Evolutionary conservation across 1,284 basidiomycete species (phyloP).

Genomic region (Xerocomus minutiporus): DNA sequence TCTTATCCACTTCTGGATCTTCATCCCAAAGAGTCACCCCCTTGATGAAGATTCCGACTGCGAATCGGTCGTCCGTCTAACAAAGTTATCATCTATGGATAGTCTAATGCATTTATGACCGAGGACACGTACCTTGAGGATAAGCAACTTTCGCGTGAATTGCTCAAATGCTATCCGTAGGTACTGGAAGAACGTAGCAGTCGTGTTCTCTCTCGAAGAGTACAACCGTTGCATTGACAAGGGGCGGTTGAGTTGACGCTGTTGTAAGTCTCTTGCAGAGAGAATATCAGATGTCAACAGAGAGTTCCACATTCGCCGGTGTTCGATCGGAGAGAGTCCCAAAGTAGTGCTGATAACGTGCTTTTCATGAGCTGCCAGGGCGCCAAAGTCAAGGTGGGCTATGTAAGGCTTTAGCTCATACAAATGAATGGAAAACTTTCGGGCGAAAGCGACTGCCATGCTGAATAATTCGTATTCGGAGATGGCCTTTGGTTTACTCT

Average conservation of each 20-base stretch:
- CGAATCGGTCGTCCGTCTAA: slow-evolving; percentile 57
- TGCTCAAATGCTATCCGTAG: slow-evolving; percentile 50
- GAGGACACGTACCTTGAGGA: slow-evolving; percentile 46
- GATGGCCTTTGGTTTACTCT: slow-evolving; percentile 45
- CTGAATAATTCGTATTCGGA: slow-evolving; percentile 59
- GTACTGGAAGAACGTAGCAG: slow-evolving; percentile 58
- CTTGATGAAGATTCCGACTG: slow-evolving; percentile 57
- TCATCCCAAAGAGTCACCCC: slow-evolving; percentile 60
- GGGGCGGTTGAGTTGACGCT: slow-evolving; percentile 46
- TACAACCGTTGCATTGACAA: slow-evolving; percentile 59
- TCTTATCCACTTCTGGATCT: slow-evolving; percentile 52
- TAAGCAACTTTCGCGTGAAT: slow-evolving; percentile 52
- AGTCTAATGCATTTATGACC: too few species aligned
- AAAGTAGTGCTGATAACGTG: slow-evolving; percentile 44
- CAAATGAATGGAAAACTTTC: slow-evolving; percentile 43
- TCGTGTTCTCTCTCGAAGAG: slow-evolving; percentile 48
- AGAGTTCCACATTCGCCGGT: slow-evolving; percentile 57
- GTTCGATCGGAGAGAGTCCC: slow-evolving; percentile 35
- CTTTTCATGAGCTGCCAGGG: slow-evolving; percentile 50
- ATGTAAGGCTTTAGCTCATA: slow-evolving; percentile 38
- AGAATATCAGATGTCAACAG: slow-evolving; percentile 57
- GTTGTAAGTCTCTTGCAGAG: slow-evolving; percentile 44
- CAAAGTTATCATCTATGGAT: not conserved
- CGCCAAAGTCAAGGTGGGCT: slow-evolving; percentile 50
- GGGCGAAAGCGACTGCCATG: slow-evolving; percentile 43